Base-by-base conservation (phyloP, 805 yeast species). In the Ogataea thermomethanolica region DNA sequence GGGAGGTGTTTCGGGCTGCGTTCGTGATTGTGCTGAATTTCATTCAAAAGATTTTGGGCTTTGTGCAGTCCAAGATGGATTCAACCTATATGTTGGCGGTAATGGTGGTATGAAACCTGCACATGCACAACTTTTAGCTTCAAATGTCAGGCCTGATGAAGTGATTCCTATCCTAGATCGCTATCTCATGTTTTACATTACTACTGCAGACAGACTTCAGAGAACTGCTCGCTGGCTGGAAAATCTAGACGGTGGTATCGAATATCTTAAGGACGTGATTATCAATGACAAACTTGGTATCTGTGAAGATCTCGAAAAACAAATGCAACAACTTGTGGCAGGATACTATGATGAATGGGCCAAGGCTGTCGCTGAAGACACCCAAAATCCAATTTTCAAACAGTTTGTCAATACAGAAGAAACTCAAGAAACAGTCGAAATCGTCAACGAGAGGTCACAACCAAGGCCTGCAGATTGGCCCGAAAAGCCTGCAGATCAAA, bases 81-180 rank as follows among this genome's bases (percentile, higher is more conserved):
- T 51, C 45, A 62, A 60, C 39, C 64, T 64, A 14, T 64, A 44
- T 40, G 67, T 63, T 27, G 69, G 69, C 11, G 69, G 67, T 21
- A 64, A 64, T 41, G 69, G 69, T 32, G 69, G 67, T 43, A 63
- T 64, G 67, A 63, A 60, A 31, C 69, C 69, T 2, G 67, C 69
- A 3, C 67, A 63, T 48, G 67, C 66, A 0, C 59, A 53, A 39
- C 51, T 64, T 3, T 44, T 64, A 23, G 57, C 59, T 22, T 54
- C 64, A 2, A 64, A 59, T 45, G 64, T 58, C 14, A 50, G 58
- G 7, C 69, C 67, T 12, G 67, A 61, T 40, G 59, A 62, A 28
- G 69, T 64, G 7, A 61, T 63, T 24, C 65, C 64, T 8, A 46
- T 64, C 5, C 41, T 64, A 13, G 69, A 64, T 39, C 48, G 69